These are phyloP conservation scores for Aeschynomene evenia DNA, from an alignment of 306 rosid species.

Conservation along the genomic window DNA sequence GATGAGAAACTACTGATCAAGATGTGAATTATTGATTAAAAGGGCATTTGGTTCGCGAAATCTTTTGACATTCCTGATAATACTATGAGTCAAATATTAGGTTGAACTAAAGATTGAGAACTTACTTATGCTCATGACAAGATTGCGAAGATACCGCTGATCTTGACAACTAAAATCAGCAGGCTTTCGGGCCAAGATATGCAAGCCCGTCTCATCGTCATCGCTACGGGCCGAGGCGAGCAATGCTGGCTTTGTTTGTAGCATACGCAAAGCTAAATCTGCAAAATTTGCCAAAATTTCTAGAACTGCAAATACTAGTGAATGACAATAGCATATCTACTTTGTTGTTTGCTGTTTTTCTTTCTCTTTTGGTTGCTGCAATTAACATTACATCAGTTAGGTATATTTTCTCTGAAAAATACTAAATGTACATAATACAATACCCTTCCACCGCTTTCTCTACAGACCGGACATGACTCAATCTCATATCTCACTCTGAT, in stretches of 20 bases:
- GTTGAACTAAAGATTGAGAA: background rate
- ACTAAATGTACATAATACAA: too few species aligned
- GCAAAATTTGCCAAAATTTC: constrained; percentile 1
- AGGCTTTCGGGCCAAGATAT: constrained; percentile 39
- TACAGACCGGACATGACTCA: background rate
- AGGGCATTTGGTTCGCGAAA: too few species aligned
- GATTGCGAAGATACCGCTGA: background rate
- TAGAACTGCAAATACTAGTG: background rate
- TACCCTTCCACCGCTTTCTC: too few species aligned
- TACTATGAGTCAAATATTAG: background rate
- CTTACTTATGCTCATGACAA: constrained; percentile 3
- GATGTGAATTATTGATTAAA: background rate
- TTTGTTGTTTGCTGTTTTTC: background rate
- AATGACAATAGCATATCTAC: background rate
- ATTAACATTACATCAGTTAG: background rate
- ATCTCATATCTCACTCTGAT: too few species aligned
- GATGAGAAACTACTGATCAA: background rate
- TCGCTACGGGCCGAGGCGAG: constrained; percentile 22
- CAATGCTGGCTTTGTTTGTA: background rate
- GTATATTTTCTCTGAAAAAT: too few species aligned
- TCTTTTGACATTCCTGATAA: too few species aligned
- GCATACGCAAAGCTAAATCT: constrained; percentile 35
- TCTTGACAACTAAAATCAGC: background rate
- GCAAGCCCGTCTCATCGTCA: constrained; percentile 28
- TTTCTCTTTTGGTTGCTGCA: background rate